These are phyloP conservation scores for Russula ochroleuca DNA, from an alignment of 768 basidiomycete species.

Conservation along the genomic window DNA sequence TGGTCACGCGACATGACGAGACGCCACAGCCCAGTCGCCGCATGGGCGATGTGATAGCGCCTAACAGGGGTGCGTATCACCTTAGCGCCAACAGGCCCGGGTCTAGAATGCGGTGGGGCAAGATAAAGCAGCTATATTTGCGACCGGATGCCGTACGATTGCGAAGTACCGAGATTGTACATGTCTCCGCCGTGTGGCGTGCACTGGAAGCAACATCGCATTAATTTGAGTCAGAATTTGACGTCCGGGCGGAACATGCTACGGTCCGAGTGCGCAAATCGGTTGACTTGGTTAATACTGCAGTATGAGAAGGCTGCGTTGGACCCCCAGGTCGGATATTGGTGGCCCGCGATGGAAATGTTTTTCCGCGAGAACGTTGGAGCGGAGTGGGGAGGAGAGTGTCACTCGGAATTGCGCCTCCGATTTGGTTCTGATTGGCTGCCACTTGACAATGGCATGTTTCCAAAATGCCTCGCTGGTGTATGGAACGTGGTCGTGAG, in stretches of 20 bases:
- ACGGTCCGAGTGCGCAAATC: background rate
- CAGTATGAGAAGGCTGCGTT: background rate
- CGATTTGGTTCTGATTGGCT: background rate
- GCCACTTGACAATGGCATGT: background rate
- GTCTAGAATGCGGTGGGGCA: background rate
- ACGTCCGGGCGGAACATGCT: background rate
- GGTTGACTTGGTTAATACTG: background rate
- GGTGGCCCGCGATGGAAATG: background rate
- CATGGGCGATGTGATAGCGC: background rate
- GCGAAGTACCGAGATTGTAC: background rate
- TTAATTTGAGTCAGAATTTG: background rate
- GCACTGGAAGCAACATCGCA: background rate
- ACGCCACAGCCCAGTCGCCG: background rate
- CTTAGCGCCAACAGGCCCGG: background rate
- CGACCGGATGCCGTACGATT: background rate
- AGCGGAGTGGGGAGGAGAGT: background rate
- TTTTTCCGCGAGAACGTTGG: background rate
- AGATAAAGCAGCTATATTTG: background rate
- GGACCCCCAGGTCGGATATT: background rate
- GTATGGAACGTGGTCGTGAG: background rate
- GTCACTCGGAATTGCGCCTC: background rate
- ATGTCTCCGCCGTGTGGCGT: background rate
- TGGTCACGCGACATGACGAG: conserved; percentile 4
- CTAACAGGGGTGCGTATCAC: background rate
- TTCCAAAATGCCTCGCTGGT: background rate